These are phyloP conservation scores for Cinchona pubescens DNA, from an alignment of 257 asterid species.

Conservation along the genomic window DNA sequence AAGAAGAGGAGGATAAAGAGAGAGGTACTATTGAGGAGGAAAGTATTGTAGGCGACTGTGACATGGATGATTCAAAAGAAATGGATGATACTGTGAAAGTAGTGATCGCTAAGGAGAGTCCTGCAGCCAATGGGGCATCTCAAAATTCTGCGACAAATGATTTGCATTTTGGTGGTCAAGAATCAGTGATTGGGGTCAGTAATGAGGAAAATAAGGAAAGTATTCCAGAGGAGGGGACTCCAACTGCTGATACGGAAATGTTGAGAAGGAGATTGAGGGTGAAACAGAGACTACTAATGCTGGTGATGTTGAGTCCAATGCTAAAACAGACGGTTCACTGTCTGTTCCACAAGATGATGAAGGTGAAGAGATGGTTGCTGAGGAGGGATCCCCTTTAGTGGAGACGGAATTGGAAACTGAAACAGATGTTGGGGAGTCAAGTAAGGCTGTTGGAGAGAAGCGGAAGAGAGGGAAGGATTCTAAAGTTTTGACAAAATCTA, in stretches of 20 bases:
- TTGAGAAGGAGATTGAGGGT: conserved; percentile 38
- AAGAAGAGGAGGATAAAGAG: conserved; percentile 29
- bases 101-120: background rate
- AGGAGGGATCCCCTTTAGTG: conserved; percentile 56
- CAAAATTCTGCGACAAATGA: background rate
- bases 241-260: conserved; percentile 26
- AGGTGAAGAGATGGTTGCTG: conserved; percentile 50
- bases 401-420: conserved; percentile 69
- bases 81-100: background rate
- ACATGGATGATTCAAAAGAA: conserved; percentile 16
- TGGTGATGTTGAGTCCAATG: conserved; percentile 47
- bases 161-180: conserved; percentile 4
- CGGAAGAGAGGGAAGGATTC: conserved; percentile 64
- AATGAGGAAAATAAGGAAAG: conserved; percentile 21
- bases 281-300: conserved; percentile 44
- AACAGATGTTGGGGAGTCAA: conserved; percentile 54
- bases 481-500: conserved; percentile 44
- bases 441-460: conserved; percentile 59
- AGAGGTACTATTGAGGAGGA: conserved; percentile 25
- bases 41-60: conserved; percentile 14
- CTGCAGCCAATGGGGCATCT: background rate
- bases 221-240: conserved; percentile 28
- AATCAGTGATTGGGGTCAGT: background rate
- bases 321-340: conserved; percentile 43
- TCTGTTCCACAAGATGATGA: conserved; percentile 50